Base-by-base conservation (phyloP, 768 basidiomycete genomes). In the Mycena galopus region DNA sequence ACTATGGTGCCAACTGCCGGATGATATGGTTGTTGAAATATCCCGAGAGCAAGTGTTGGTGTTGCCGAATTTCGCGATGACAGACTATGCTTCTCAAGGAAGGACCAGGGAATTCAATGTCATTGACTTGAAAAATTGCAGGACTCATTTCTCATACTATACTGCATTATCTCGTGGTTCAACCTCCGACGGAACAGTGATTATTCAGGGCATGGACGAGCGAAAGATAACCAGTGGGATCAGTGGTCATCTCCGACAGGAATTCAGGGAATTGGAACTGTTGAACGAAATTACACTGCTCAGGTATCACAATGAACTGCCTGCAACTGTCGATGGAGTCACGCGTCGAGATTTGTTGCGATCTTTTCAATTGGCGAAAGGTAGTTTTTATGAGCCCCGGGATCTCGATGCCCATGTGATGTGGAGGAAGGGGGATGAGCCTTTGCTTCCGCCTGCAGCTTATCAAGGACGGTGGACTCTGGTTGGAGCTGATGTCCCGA, bases 281-380 rank as follows among this genome's bases (percentile, higher is more conserved):
- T 71, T 85, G 3, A 81, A 84, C 77, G 80, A 82, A 21, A 81
- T 86, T 8, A 82, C 81, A 0, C 55, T 50, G 2, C 33, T 80
- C 19, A 32, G 63, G 32, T 83, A 78, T 67, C 21, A 75, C 5
- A 60, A 70, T 0, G 72, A 70, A 21, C 69, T 82, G 7, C 72
- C 75, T 2, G 21, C 33, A 4, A 30, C 16, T 4, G 67, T 81
- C 0, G 44, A n/a, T 25, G 79, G 77, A 5, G 10, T 33, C 0
- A 44, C 70, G 11, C 70, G 70, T 3, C 44, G 81, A 33, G 77
- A 79, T 50, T 56, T 73, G 0, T 25, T 82, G 5, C 77, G 83
- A 17, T 11, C 74, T 0, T 83, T 76, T 62, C 58, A 72, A 16
- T 12, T 59, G 3, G 66, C n/a, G 16, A 81, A 80, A 69, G 78